Conservation (phyloP, 371 early-diverging fungal genomes). For the Neoconidiobolus thromboides region DNA sequence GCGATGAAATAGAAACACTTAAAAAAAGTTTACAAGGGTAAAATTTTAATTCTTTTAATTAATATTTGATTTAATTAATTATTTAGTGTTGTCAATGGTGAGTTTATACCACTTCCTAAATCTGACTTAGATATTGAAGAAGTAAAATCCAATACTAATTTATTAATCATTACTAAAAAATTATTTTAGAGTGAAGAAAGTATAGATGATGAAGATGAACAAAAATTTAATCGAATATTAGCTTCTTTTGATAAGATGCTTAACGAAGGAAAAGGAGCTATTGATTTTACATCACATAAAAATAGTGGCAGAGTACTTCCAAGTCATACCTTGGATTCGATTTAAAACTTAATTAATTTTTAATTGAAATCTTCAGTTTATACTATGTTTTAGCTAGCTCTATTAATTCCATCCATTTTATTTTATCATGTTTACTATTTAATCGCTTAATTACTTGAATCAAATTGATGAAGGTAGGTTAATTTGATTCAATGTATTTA, state of each 20-base stretch:
- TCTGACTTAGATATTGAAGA: neutral
- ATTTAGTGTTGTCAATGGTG: neutral
- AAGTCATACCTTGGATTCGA: neutral
- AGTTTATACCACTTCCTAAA: neutral
- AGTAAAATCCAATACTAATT: neutral
- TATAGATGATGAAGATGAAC: neutral
- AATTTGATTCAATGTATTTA: too few relatives aligned
- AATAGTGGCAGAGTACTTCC: conserved; percentile 1
- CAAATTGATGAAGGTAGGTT: too few relatives aligned
- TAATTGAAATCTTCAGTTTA: too few relatives aligned
- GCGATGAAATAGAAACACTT: neutral
- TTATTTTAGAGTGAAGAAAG: neutral
- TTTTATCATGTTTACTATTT: too few relatives aligned
- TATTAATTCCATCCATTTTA: too few relatives aligned
- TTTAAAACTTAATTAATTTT: too few relatives aligned
- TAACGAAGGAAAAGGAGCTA: neutral
- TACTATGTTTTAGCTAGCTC: too few relatives aligned
- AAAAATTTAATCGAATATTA: neutral
- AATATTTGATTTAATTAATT: neutral
- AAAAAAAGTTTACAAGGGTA: conserved; percentile 1
- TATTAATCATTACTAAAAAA: neutral
- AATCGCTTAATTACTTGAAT: too few relatives aligned
- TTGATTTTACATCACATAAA: neutral
- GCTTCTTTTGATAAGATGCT: neutral
- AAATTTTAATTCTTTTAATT: neutral